These are phyloP conservation scores for Metschnikowia santaceciliae DNA, from an alignment of 805 yeast species.

Conservation along the genomic window DNA sequence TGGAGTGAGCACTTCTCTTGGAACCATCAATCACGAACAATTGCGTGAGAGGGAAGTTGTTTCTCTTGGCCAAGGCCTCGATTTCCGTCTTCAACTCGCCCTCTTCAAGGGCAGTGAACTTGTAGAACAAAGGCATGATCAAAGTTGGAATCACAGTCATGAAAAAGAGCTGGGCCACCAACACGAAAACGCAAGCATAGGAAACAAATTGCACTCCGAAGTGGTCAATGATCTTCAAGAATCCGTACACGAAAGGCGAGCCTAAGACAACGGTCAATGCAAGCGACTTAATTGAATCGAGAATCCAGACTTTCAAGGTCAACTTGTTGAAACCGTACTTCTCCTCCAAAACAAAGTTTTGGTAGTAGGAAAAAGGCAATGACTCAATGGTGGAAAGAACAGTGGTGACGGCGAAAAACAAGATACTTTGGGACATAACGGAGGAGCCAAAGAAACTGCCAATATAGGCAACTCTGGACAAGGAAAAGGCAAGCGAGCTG, in stretches of 20 bases:
- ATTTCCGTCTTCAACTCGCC: constrained; percentile 83
- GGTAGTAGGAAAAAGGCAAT: constrained; percentile 70
- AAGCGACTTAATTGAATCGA: constrained; percentile 64
- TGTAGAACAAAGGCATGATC: constrained; percentile 91
- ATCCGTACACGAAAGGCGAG: constrained; percentile 66
- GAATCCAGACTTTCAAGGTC: constrained; percentile 66
- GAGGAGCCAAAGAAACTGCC: constrained; percentile 44
- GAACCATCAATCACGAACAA: constrained; percentile 95
- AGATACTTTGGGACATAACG: constrained; percentile 64
- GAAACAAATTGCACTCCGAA: constrained; percentile 79
- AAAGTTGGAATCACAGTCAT: constrained; percentile 78
- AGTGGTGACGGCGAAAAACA: constrained; percentile 52
- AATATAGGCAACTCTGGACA: constrained; percentile 35
- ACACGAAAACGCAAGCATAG: constrained; percentile 70
- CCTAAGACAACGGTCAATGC: constrained; percentile 56
- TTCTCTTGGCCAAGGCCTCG: constrained; percentile 69
- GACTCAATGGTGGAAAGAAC: constrained; percentile 51
- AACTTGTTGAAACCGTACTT: constrained; percentile 89
- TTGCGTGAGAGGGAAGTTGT: constrained; percentile 82
- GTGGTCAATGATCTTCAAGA: constrained; percentile 75
- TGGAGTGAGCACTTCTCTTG: constrained; percentile 91
- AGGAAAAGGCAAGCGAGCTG: constrained; percentile 57
- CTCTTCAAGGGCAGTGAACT: constrained; percentile 81
- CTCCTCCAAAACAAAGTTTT: constrained; percentile 86
- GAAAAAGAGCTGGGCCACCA: constrained; percentile 66